These are phyloP conservation scores for Pholiota conissans DNA, from an alignment of 768 basidiomycete species.

Conservation along the genomic window DNA sequence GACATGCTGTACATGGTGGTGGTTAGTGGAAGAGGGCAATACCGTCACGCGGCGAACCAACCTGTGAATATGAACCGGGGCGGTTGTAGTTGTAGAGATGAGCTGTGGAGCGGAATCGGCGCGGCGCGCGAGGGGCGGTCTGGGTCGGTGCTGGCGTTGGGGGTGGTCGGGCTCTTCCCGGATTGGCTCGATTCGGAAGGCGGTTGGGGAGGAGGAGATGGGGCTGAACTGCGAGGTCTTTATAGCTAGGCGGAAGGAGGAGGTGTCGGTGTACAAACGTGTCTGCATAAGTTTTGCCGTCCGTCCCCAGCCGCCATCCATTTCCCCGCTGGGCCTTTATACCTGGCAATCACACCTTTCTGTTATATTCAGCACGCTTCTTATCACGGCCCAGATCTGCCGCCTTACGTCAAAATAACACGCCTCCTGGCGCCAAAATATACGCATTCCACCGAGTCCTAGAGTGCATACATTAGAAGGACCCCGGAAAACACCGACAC, in stretches of 20 bases:
- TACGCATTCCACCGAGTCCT: background rate
- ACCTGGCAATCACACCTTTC: constrained; percentile 23
- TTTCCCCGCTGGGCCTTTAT: constrained; percentile 39
- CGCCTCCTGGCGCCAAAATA: background rate
- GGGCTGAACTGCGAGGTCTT: constrained; percentile 13
- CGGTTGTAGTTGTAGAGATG: constrained; percentile 65
- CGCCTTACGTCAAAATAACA: constrained; percentile 6
- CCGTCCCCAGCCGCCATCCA: constrained; percentile 12
- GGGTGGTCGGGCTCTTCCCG: constrained; percentile 50
- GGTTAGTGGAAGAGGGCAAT: constrained; percentile 12
- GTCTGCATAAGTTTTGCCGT: constrained; percentile 35
- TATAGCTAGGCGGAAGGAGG: constrained; percentile 17
- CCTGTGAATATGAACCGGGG: constrained; percentile 57
- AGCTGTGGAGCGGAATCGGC: constrained; percentile 56
- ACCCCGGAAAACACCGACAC: too few species aligned
- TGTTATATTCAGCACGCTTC: constrained; percentile 24
- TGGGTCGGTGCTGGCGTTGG: constrained; percentile 67
- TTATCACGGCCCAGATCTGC: constrained; percentile 32
- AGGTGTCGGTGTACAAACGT: constrained; percentile 39
- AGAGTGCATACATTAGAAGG: too few species aligned
- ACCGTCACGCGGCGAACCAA: constrained; percentile 34
- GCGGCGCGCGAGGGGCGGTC: constrained; percentile 43
- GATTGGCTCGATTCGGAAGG: constrained; percentile 34
- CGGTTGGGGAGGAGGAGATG: constrained; percentile 6
- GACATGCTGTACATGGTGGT: constrained; percentile 44